Percentiles rank a stretch among this genome's conserved stretches.
These are phyloP conservation scores for Penicillium sp. DNA, from an alignment of 2,329 filamentous ascomycete genomes.

Conservation along the genomic window DNA sequence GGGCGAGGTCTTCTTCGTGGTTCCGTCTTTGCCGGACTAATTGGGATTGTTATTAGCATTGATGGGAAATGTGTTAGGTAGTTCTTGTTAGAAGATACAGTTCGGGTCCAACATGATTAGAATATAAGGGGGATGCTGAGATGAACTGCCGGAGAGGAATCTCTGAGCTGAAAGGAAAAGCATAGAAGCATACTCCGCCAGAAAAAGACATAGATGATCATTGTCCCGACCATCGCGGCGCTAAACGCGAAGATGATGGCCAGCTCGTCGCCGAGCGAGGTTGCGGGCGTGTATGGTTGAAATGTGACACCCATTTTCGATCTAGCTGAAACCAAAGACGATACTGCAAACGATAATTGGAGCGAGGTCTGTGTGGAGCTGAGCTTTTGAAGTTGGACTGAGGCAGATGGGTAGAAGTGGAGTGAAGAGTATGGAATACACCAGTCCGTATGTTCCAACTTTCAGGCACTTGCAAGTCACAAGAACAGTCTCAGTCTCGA, in stretches of 20 bases:
- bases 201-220: conserved; percentile 34
- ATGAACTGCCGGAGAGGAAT: too few species aligned
- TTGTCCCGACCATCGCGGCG: conserved; percentile 31
- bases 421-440: not conserved
- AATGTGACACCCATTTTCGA: conserved; percentile 5
- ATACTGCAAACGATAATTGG: too few species aligned
- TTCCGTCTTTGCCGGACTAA: conserved; percentile 17
- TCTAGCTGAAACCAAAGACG: not conserved
- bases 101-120: too few species aligned
- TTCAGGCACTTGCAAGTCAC: not conserved
- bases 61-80: too few species aligned
- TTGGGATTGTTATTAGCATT: not conserved
- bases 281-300: conserved; percentile 30
- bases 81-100: too few species aligned
- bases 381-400: not conserved
- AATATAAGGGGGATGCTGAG: too few species aligned
- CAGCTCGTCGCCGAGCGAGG: conserved; percentile 36
- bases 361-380: not conserved
- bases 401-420: not conserved
- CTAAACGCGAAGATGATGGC: conserved; percentile 43
- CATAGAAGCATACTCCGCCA: conserved; percentile 34
- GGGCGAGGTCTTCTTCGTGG: conserved; percentile 30
- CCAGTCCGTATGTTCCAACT: not conserved
- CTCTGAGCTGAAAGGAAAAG: too few species aligned
- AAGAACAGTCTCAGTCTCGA: not conserved